Conservation (phyloP, 169 alveolate genomes). For the Plasmodium gonderi region DNA sequence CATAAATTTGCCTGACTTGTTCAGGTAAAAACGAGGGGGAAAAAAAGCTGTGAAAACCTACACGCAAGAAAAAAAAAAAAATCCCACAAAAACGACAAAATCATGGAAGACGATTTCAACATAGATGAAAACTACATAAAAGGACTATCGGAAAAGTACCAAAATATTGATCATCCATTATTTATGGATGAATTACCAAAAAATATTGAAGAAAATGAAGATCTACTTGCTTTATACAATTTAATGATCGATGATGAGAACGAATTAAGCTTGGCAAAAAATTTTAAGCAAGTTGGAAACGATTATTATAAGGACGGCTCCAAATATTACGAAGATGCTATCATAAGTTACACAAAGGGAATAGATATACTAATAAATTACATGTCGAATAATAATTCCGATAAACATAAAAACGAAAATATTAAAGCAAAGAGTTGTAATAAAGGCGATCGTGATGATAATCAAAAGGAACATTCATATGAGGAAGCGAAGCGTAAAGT, state of each 20-base stretch:
- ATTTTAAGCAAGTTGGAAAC: constrained; percentile 68
- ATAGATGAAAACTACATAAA: constrained; percentile 52
- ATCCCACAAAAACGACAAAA: background rate
- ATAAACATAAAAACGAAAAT: background rate
- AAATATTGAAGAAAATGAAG: constrained; percentile 69
- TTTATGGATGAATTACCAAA: constrained; percentile 67
- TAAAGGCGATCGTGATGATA: background rate
- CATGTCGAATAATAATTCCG: background rate
- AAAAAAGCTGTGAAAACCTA: background rate
- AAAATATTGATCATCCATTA: constrained; percentile 64
- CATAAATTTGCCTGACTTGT: background rate
- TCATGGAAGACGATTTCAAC: constrained; percentile 47
- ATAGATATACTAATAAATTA: constrained; percentile 22
- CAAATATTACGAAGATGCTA: constrained; percentile 69
- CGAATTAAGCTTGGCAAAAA: constrained; percentile 44
- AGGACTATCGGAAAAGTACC: constrained; percentile 44
- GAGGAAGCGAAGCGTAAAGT: background rate
- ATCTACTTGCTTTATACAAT: constrained; percentile 47
- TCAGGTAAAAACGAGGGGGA: background rate
- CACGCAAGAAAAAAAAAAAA: background rate
- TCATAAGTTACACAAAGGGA: constrained; percentile 60
- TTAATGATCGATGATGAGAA: constrained; percentile 50
- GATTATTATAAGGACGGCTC: constrained; percentile 51
- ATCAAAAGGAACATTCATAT: background rate
- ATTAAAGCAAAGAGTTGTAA: background rate